Evolutionary conservation across 2,329 filamentous ascomycete genomes (phyloP).

Genomic region (Cladosporium oxysporum): DNA sequence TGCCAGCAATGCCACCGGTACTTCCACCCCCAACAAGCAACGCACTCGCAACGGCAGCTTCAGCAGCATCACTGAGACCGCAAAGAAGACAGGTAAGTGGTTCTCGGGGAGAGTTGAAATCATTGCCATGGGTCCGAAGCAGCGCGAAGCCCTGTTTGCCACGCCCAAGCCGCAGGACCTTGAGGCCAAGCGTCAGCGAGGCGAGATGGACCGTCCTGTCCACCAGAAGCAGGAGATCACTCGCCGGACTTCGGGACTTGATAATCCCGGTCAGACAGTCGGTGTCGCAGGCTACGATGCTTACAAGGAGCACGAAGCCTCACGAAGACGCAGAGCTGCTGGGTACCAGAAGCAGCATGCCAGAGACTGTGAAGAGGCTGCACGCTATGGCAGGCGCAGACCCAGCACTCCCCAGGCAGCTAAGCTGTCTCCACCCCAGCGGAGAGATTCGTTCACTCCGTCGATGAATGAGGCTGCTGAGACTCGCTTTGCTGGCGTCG

Average conservation of each 20-base stretch:
- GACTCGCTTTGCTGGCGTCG: background rate
- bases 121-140: slow-evolving; percentile 12
- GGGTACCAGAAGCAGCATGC: background rate
- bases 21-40: background rate
- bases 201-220: background rate
- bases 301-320: background rate
- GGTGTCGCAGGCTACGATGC: background rate
- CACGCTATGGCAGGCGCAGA: background rate
- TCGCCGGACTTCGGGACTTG: background rate
- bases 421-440: background rate
- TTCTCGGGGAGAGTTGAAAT: slow-evolving; percentile 4
- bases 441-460: background rate
- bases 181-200: background rate
- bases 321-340: background rate
- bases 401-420: background rate
- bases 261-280: background rate
- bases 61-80: slow-evolving; percentile 17
- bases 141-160: slow-evolving; percentile 10
- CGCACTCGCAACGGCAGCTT: slow-evolving; percentile 11
- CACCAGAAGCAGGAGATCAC: slow-evolving; percentile 17
- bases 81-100: slow-evolving; percentile 19
- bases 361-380: background rate
- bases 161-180: background rate
- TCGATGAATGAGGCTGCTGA: background rate
- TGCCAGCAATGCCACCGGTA: background rate